Conservation (phyloP, 441 rosid species). For the Syzygium syzygioides region DNA sequence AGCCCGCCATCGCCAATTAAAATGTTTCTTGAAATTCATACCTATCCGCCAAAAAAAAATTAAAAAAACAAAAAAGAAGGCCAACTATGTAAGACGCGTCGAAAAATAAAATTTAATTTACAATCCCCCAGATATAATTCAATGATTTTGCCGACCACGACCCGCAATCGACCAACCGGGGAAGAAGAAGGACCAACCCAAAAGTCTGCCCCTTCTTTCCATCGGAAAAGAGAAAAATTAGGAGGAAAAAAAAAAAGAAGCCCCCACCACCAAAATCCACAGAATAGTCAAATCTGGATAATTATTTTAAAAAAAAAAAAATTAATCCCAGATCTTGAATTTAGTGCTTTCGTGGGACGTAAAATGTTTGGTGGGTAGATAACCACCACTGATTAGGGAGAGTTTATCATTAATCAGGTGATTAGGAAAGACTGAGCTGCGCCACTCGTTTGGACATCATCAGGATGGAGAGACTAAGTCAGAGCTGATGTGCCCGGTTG, state of each 20-base stretch:
- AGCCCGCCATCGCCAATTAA: neutral
- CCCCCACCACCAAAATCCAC: neutral
- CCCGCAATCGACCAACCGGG: constrained; percentile 13
- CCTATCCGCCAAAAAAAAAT: neutral
- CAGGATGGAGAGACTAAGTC: neutral
- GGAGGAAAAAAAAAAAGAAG: neutral
- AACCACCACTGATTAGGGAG: neutral
- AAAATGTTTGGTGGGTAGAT: neutral
- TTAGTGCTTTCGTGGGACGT: neutral
- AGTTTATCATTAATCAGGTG: neutral
- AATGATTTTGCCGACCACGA: constrained; percentile 17
- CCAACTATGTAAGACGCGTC: neutral
- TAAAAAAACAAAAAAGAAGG: neutral
- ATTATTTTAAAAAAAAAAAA: neutral
- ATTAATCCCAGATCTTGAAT: neutral
- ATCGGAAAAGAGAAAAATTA: neutral
- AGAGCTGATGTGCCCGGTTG: neutral
- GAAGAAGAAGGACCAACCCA: neutral
- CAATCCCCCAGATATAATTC: neutral
- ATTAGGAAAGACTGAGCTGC: neutral
- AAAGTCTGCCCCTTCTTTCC: neutral
- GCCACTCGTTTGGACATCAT: neutral
- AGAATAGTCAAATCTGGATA: neutral
- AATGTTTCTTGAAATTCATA: neutral
- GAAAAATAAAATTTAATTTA: neutral